These are phyloP conservation scores for Pleurotus giganteus DNA, from an alignment of 768 basidiomycete genomes.

Conservation along the genomic window DNA sequence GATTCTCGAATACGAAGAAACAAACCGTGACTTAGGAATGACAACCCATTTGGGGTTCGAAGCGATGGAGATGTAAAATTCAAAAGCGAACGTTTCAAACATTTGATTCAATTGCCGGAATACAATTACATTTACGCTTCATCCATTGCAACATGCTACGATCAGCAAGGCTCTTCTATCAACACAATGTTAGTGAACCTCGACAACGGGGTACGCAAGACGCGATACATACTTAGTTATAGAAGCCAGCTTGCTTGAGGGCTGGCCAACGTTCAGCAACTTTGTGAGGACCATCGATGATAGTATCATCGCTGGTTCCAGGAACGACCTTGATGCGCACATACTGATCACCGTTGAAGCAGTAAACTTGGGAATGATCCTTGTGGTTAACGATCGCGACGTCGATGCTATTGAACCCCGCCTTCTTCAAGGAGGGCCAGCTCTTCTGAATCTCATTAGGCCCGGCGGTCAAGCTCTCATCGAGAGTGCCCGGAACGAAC, in stretches of 20 bases:
- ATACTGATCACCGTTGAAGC: constrained; percentile 2
- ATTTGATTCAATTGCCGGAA: too few species aligned
- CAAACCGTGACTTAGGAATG: too few species aligned
- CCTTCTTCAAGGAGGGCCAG: constrained; percentile 1
- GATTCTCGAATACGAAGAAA: too few species aligned
- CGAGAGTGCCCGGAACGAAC: background rate
- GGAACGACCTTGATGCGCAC: constrained; percentile 1
- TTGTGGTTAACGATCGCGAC: background rate
- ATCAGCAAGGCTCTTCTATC: too few species aligned
- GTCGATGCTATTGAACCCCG: constrained; percentile 4
- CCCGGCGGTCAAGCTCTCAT: background rate
- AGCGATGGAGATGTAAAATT: too few species aligned
- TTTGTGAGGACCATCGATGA: background rate
- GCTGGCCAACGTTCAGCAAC: background rate
- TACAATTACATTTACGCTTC: too few species aligned
- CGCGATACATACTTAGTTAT: background rate
- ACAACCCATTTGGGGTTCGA: too few species aligned
- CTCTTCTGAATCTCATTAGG: background rate
- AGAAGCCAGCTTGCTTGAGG: constrained; percentile 2
- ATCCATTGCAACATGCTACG: too few species aligned
- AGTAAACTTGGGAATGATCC: constrained; percentile 2
- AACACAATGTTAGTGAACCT: background rate
- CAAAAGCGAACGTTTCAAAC: too few species aligned
- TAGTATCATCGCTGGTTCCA: background rate
- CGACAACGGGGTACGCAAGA: background rate